Percentiles rank a stretch among this genome's conserved stretches.
These are phyloP conservation scores for Fraxinus greggii DNA, from an alignment of 305 asterid genomes.

Conservation along the genomic window DNA sequence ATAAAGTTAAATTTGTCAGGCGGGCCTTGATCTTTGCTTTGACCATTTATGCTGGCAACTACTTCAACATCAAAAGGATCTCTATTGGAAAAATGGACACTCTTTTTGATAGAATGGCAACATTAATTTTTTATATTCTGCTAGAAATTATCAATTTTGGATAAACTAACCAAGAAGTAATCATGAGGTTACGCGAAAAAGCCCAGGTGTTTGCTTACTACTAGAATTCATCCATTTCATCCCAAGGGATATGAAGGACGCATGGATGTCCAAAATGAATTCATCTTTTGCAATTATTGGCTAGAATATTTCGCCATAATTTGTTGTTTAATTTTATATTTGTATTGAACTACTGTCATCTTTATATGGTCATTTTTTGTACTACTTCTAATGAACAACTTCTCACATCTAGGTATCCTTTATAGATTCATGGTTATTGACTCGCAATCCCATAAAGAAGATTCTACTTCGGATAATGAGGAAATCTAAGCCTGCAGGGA, in stretches of 20 bases:
- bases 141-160: not conserved
- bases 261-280: not conserved
- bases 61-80: not conserved
- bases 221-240: not conserved
- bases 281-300: not conserved
- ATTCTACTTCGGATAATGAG: slow-evolving; percentile 72
- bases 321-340: not conserved
- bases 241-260: not conserved
- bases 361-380: not conserved
- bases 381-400: not conserved
- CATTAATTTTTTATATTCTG: not conserved
- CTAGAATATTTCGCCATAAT: not conserved
- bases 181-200: not conserved
- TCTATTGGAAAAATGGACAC: not conserved
- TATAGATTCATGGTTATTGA: slow-evolving; percentile 80
- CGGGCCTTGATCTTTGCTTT: not conserved
- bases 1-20: not conserved
- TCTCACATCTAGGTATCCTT: slow-evolving; percentile 56
- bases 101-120: not conserved
- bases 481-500: slow-evolving; percentile 52
- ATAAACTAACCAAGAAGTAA: not conserved
- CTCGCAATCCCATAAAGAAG: slow-evolving; percentile 55
- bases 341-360: not conserved
- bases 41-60: not conserved
- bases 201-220: not conserved